Evolutionary conservation across 306 rosid species (phyloP), one percentile per base, ranked within the genome.

Genomic region (apple (Malus domestica)): DNA sequence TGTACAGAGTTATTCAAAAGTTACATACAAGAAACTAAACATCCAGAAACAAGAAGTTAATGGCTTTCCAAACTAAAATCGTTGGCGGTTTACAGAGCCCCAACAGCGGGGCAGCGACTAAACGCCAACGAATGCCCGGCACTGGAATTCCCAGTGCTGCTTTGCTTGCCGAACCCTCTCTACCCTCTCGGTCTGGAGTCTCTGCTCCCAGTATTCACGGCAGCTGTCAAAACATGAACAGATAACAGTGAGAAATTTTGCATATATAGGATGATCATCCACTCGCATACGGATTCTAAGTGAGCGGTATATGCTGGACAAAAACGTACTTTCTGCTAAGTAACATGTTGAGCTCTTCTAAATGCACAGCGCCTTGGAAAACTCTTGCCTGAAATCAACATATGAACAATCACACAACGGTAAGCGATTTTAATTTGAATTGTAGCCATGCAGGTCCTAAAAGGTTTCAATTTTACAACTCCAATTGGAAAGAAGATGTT

Each of bases 131-230:
- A 89, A 80, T 4, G 79, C 83, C 64, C 89, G 83, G 58, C 93
- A 90, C 38, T 85, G 90, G 15, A 70, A 71, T 74, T 90, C 95
- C 98, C 98, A 95, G 52, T 95, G 89, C 77, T 90, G 88, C 86
- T 95, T 95, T 27, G 77, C 85, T 80, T 89, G 96, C 70, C 77
- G 89, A n/a, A 95, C 72, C 82, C 99, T 89, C 79, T 90, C 97
- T 0, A 42, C 82, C 83, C 93, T 89, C 22, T 95, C 99, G 30
- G 80, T 77, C 66, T 66, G 84, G 69, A 85, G 90, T 78, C 97
- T 83, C 79, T 82, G 71, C 75, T 81, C 90, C 99, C 99, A 92
- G 83, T 95, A 92, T 11, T 83, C 87, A 16, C 10, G 76, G 86
- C 93, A 92, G 66, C 99, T 95, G 88, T 79, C 30, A 29, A 73